Evolutionary conservation across 139 green algal species (phyloP), one percentile per base, ranked within the genome.

Genomic region (Chlorella sp.): DNA sequence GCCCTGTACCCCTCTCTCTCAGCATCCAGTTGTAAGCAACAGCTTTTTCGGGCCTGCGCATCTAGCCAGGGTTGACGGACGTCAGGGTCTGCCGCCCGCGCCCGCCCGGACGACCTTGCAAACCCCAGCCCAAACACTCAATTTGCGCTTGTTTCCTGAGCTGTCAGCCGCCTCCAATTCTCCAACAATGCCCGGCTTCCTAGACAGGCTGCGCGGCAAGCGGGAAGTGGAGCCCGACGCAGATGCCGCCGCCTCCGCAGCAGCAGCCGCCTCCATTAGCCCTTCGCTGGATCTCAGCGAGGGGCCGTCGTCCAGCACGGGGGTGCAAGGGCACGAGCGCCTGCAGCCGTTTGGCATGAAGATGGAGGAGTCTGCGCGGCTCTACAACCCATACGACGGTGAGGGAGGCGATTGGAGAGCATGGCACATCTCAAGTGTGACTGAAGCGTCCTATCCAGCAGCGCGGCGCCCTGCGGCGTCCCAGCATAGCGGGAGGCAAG

Each of bases 321-420:
- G 53, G 29, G 3, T 33, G 1, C 23, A 38, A 21, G 65, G 58
- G 25, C 48, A 51, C n/a, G 5, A 73, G 29, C 60, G 51, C 36
- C 36, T 29, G 25, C 67, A 77, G 61, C 58, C 64, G 41, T 63
- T 80, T 33, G 61, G 53, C 25, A 50, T 64, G 27, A 25, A 55
- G 29, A 21, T 60, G 23, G 50, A 66, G 33, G 68, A 83, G 40
- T 25, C 27, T 17, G 38, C n/a, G 45, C 63, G 71, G 12, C 59
- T 92, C 9, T 92, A 92, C 60, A 92, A 92, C 63, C 87, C 87
- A 14, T 92, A 92, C 51, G 84, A 92, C 67, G 87, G 87, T 53
- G 43, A 77, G 45, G 25, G 62, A 19, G 29, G 23, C 23, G 21
- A 19, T 15, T 33, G 2, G 27, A 8, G 6, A 71, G 15, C 36